A percentile compares a stretch with the other conserved stretches of the same genome.
phyloP scores from a whole-genome alignment of 495 filamentous ascomycete species.

The Penicillium pancosmium region DNA sequence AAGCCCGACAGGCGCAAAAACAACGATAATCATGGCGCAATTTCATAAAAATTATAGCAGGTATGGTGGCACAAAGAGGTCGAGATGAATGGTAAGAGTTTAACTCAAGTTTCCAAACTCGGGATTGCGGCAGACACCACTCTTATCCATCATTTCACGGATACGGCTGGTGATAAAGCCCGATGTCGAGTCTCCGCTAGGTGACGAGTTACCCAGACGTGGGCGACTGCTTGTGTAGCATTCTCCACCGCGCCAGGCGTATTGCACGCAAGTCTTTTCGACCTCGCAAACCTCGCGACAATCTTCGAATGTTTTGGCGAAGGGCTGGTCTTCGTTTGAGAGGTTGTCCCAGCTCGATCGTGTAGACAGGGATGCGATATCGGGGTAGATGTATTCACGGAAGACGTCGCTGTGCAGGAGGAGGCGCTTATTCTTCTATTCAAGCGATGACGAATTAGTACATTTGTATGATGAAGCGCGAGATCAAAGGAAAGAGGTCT shows the following conservation, averaged over 20 bases:
- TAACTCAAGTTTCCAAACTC: conserved; percentile 31
- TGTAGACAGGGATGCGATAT: conserved; percentile 30
- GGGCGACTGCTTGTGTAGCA: conserved; percentile 41
- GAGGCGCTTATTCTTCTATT: conserved; percentile 36
- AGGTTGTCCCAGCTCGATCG: conserved; percentile 51
- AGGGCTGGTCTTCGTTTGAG: conserved; percentile 37
- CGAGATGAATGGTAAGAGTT: neutral
- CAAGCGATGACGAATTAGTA: neutral
- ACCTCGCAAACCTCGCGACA: conserved; percentile 38
- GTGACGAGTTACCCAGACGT: conserved; percentile 32
- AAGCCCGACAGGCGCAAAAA: neutral
- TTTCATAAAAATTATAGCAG: neutral
- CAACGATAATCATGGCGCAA: neutral
- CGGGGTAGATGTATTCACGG: conserved; percentile 45
- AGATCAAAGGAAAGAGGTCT: neutral
- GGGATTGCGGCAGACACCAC: conserved; percentile 34
- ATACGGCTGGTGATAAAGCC: conserved; percentile 42
- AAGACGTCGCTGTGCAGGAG: conserved; percentile 50
- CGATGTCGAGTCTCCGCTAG: conserved; percentile 26
- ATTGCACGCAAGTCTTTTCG: conserved; percentile 38
- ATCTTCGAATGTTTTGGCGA: conserved; percentile 35
- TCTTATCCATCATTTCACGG: conserved; percentile 34
- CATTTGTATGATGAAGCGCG: neutral
- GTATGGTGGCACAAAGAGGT: conserved; percentile 3
- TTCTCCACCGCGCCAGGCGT: conserved; percentile 33